Conservation (phyloP, 345 rosid species). For the Orychophragmus violaceus region DNA sequence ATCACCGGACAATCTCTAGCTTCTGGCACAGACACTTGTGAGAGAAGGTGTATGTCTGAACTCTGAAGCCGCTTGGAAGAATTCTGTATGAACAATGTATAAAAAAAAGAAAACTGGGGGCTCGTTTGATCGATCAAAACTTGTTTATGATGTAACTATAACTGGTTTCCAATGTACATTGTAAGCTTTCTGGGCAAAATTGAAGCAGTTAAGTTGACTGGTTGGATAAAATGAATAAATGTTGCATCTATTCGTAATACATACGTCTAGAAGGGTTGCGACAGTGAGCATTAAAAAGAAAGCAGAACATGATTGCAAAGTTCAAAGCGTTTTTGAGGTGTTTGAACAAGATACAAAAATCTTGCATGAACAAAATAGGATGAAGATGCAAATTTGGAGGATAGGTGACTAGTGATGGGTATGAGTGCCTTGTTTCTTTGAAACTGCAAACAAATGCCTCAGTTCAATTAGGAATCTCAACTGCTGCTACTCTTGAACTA, state of each 20-base stretch:
- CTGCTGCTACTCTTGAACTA: background rate
- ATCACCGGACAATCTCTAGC: constrained; percentile 12
- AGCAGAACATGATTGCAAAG: background rate
- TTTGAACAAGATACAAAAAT: constrained; percentile 24
- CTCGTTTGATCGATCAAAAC: too few species aligned
- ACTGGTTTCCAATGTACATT: constrained; percentile 29
- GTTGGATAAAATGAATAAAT: background rate
- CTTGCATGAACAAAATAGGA: too few species aligned
- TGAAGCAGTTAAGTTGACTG: background rate
- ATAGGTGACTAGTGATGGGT: too few species aligned
- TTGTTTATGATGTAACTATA: constrained; percentile 33
- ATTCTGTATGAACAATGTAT: constrained; percentile 25
- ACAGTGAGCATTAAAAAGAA: background rate
- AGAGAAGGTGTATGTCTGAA: constrained; percentile 8
- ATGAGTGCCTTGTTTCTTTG: too few species aligned
- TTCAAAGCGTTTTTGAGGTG: background rate
- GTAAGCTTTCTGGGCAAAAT: constrained; percentile 10
- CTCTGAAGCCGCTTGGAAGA: constrained; percentile 5
- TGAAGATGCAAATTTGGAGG: too few species aligned
- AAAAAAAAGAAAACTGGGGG: constrained; percentile 19
- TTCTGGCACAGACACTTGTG: constrained; percentile 32
- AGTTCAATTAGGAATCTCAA: background rate
- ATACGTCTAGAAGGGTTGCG: constrained; percentile 3
- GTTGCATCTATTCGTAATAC: background rate
- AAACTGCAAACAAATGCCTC: constrained; percentile 43